Base-by-base conservation (phyloP, 306 rosid species). In the Prinsepia uniflora region DNA sequence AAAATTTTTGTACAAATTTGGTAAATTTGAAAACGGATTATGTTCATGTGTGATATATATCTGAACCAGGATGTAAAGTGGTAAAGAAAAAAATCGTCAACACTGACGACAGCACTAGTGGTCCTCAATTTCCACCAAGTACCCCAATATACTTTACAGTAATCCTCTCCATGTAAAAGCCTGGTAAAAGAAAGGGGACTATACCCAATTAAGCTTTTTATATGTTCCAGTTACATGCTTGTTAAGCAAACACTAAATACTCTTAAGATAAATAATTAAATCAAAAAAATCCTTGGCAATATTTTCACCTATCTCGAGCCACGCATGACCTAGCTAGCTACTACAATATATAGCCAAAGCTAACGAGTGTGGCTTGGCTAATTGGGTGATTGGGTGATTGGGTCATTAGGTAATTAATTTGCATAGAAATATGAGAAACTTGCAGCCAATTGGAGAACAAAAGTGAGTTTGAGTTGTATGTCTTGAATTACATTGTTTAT, bases 271-370 rank as follows among this genome's bases (percentile, higher is more conserved):
- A 30, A 1, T 30, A 30, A 30, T 30, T 30, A 30, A 30, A 1
- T 30, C 36, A 30, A 30, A 30, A 46, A 57, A 12, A 44, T 44
- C 56, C 74, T 22, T 43, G 55, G 36, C 36, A 30, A 30, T 34
- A 20, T 19, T 53, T 78, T 82, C 87, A 78, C 85, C 79, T 76
- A 79, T 86, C 90, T 90, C 89, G 92, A 90, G 96, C 92, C 90
- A 83, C 92, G 89, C 92, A 83, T 81, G 90, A 70, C 47, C 39
- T 67, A 50, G 50, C 42, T 11, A 59, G 50, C 42, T 11, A 59
- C 3, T 10, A 40, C 36, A 22, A 40, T 57, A 67, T 56, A 69
- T 49, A 61, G 68, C 68, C 22, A 43, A 75, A 78, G 78, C 74
- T 49, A 67, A 42, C 68, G 50, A 68, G 79, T 56, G 79, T 22